These are phyloP conservation scores for Leucocoprinus sp. DNA, from an alignment of 768 basidiomycete genomes.

Conservation along the genomic window DNA sequence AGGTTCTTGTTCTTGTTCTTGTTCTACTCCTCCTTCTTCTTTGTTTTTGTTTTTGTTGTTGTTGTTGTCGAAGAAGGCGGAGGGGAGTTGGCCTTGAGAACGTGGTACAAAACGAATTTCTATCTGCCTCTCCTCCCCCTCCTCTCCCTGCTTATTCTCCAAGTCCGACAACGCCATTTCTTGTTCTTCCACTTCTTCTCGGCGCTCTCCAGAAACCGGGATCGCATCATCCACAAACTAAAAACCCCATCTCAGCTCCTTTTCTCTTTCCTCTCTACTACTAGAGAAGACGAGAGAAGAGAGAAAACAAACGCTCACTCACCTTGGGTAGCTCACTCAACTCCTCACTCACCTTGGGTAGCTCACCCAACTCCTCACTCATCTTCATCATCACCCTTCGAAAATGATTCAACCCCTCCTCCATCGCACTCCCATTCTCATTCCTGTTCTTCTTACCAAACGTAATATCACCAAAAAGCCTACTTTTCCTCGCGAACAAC, in stretches of 20 bases:
- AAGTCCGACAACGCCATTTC: too few species aligned
- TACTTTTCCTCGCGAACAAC: slow-evolving; percentile 12
- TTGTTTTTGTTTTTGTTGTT: slow-evolving; percentile 19
- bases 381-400: slow-evolving; percentile 54
- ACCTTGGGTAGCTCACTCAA: too few species aligned
- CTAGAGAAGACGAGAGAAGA: too few species aligned
- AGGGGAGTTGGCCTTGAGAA: slow-evolving; percentile 44
- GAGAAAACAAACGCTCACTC: too few species aligned
- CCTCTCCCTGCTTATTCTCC: too few species aligned
- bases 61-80: too few species aligned
- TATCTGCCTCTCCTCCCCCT: slow-evolving; percentile 34
- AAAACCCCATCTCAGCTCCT: too few species aligned
- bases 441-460: slow-evolving; percentile 12
- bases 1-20: too few species aligned
- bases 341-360: slow-evolving; percentile 47
- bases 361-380: slow-evolving; percentile 54
- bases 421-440: slow-evolving; percentile 11
- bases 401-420: slow-evolving; percentile 28
- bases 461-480: slow-evolving; percentile 14
- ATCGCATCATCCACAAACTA: too few species aligned
- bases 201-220: too few species aligned
- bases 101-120: slow-evolving; percentile 79
- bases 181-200: too few species aligned
- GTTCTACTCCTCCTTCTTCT: slow-evolving; percentile 46
- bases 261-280: too few species aligned